These are phyloP conservation scores for Aspergillus mulundensis DNA, from an alignment of 495 filamentous ascomycete genomes.

Conservation along the genomic window DNA sequence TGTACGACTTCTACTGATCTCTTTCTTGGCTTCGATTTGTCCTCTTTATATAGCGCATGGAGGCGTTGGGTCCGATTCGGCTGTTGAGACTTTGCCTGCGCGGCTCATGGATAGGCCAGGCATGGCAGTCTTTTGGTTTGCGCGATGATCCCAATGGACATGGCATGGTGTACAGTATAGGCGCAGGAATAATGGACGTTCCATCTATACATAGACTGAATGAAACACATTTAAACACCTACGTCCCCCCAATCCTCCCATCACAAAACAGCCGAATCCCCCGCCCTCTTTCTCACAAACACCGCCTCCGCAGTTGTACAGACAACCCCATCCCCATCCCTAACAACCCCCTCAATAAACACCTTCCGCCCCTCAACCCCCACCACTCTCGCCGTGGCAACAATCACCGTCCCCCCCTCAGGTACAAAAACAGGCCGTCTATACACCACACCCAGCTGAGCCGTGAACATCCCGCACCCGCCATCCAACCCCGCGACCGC, in stretches of 20 bases:
- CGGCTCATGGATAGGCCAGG: constrained; percentile 20
- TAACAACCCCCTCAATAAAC: constrained; percentile 8
- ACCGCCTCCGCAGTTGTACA: constrained; percentile 12
- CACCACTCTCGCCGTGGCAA: constrained; percentile 8
- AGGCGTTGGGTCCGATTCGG: constrained; percentile 39
- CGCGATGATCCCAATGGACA: constrained; percentile 5
- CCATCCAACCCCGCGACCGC: constrained; percentile 1
- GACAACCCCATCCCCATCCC: constrained; percentile 6
- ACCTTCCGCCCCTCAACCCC: constrained; percentile 14
- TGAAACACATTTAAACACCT: background rate
- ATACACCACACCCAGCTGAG: constrained; percentile 6
- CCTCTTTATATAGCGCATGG: constrained; percentile 41
- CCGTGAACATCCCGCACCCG: constrained; percentile 13
- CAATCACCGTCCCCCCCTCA: constrained; percentile 6
- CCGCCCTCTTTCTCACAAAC: constrained; percentile 10
- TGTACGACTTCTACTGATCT: constrained; percentile 27
- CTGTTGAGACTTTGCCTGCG: constrained; percentile 29
- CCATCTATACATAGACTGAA: constrained; percentile 10
- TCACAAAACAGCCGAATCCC: constrained; percentile 1
- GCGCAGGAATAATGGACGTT: constrained; percentile 17
- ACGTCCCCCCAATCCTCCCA: background rate
- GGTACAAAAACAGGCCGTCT: constrained; percentile 3
- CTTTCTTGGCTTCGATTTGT: constrained; percentile 18
- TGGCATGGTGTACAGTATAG: constrained; percentile 34
- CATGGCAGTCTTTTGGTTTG: constrained; percentile 15